Evolutionary conservation across 371 early-diverging fungal species (phyloP).

Genomic region (Mucor saturninus): DNA sequence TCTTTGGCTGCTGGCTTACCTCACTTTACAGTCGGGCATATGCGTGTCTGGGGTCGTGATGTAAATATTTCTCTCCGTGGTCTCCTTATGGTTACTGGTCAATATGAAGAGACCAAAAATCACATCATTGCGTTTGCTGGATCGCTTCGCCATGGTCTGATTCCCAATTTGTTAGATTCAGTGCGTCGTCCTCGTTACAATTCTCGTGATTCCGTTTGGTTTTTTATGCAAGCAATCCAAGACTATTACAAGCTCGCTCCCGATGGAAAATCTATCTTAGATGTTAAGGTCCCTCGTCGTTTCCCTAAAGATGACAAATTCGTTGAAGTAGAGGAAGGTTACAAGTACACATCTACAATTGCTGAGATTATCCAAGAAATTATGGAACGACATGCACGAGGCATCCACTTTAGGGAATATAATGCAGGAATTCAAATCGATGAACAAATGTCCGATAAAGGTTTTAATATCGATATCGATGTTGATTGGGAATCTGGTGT

Average conservation of each 20-base stretch:
- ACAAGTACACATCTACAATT: conserved; percentile 65
- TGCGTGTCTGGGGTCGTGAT: conserved; percentile 98
- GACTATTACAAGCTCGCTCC: conserved; percentile 80
- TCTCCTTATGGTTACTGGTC: conserved; percentile 81
- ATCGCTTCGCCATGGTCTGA: conserved; percentile 88
- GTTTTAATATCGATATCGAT: conserved; percentile 83
- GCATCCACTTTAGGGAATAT: conserved; percentile 93
- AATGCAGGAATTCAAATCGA: conserved; percentile 92
- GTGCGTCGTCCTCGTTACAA: conserved; percentile 91
- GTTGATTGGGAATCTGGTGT: conserved; percentile 81
- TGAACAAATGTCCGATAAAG: conserved; percentile 88
- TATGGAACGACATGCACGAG: conserved; percentile 88
- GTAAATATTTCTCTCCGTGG: conserved; percentile 93
- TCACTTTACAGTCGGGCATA: conserved; percentile 91
- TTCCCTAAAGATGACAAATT: conserved; percentile 81
- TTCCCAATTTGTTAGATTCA: conserved; percentile 94
- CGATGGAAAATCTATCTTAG: conserved; percentile 79
- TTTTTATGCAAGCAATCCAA: conserved; percentile 89
- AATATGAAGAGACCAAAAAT: conserved; percentile 76
- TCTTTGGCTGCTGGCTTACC: conserved; percentile 94
- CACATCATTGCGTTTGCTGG: conserved; percentile 92
- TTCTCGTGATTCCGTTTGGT: conserved; percentile 97
- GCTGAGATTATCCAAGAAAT: conserved; percentile 93
- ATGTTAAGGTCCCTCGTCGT: conserved; percentile 75
- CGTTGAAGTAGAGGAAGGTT: conserved; percentile 74